These are phyloP conservation scores for Aureoboletus auriporus DNA, from an alignment of 768 basidiomycete species.

Conservation along the genomic window DNA sequence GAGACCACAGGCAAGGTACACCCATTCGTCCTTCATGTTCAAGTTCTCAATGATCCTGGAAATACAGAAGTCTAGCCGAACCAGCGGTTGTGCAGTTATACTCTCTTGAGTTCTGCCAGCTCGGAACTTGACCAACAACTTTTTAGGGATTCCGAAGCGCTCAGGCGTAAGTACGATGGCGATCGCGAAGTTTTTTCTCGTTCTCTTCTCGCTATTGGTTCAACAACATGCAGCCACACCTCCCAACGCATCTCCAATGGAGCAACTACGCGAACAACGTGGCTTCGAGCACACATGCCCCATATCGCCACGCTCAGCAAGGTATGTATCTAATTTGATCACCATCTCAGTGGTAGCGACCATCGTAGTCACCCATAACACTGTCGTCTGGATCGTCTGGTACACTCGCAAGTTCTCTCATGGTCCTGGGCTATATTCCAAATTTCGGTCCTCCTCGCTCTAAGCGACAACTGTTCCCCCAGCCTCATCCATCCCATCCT, in stretches of 20 bases:
- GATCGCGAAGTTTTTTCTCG: conserved; percentile 6
- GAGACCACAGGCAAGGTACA: too few relatives aligned
- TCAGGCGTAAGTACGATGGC: background rate
- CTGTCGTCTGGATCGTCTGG: too few relatives aligned
- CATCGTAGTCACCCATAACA: background rate
- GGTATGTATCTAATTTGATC: background rate
- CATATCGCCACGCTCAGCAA: background rate
- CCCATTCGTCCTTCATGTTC: too few relatives aligned
- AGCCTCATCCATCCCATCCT: conserved; percentile 5
- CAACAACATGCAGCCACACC: conserved; percentile 5
- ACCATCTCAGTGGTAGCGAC: background rate
- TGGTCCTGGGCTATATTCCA: conserved; percentile 12
- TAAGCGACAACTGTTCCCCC: background rate
- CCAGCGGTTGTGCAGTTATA: too few relatives aligned
- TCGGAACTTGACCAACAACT: too few relatives aligned
- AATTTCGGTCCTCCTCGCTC: background rate
- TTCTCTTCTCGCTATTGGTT: background rate
- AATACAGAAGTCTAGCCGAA: too few relatives aligned
- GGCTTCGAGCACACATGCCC: background rate
- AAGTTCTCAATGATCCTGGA: too few relatives aligned
- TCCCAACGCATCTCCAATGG: conserved; percentile 13
- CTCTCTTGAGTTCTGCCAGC: too few relatives aligned
- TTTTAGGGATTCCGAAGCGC: too few relatives aligned
- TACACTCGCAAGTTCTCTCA: background rate
- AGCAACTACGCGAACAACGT: conserved; percentile 2